Conservation (phyloP, 257 asterid species). For the Nicotiana knightiana region DNA sequence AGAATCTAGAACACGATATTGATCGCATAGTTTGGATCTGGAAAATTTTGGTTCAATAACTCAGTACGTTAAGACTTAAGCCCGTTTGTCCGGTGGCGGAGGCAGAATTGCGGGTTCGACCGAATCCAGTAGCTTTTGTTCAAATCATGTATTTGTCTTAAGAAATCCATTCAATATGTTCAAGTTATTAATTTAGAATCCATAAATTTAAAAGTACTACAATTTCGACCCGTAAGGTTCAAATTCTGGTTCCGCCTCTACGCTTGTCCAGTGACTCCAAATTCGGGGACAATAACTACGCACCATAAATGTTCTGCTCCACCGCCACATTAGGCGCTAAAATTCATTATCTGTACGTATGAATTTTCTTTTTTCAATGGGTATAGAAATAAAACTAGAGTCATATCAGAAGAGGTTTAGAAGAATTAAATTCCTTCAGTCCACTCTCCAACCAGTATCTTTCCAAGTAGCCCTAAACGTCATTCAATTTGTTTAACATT, state of each 20-base stretch:
- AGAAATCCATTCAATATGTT: no score
- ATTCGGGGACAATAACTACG: not conserved
- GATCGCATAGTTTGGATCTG: constrained; percentile 21
- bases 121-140: no score
- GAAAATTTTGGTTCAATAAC: not conserved
- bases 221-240: no score
- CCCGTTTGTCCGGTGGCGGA: not conserved
- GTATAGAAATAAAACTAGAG: not conserved
- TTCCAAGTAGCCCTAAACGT: not conserved
- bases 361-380: not conserved
- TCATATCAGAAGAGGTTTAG: not conserved
- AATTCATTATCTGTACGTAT: not conserved
- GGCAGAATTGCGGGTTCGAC: no score
- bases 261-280: not conserved
- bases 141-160: no score
- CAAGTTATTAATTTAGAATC: no score
- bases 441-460: not conserved
- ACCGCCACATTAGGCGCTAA: not conserved
- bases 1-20: not conserved
- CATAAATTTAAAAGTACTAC: no score
- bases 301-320: not conserved
- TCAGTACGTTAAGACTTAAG: not conserved
- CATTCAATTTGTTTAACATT: not conserved
- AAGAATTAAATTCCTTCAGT: not conserved
- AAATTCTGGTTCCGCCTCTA: no score